Percentiles rank a stretch among this genome's conserved stretches.
Evolutionary conservation across 169 alveolate genomes (phyloP).

Genomic region (Plasmodium blacklocki): DNA sequence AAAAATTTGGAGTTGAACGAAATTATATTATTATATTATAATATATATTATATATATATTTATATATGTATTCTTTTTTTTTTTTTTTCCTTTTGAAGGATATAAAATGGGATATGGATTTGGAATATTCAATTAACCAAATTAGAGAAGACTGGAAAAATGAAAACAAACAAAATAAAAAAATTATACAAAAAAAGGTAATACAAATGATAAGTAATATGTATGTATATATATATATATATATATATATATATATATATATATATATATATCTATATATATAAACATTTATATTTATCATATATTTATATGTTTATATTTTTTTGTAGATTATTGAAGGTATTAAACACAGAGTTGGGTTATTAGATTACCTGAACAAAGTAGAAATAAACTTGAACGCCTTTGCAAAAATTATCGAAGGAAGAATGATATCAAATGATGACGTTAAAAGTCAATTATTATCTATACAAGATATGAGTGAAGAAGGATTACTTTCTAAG

Average conservation of each 20-base stretch:
- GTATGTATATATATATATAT: not conserved
- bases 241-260: not conserved
- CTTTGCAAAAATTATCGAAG: constrained; percentile 71
- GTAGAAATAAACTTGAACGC: constrained; percentile 66
- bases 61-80: not conserved
- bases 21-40: not conserved
- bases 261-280: not conserved
- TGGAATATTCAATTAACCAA: constrained; percentile 66
- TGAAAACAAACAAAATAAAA: constrained; percentile 65
- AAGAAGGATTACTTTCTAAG: constrained; percentile 31
- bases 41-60: not conserved
- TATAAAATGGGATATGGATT: constrained; percentile 69
- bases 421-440: constrained; percentile 72
- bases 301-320: not conserved
- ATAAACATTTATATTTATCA: not conserved
- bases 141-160: constrained; percentile 68
- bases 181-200: constrained; percentile 66
- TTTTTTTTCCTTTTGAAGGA: constrained; percentile 28
- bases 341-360: constrained; percentile 55
- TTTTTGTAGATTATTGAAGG: constrained; percentile 56
- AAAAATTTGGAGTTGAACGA: not conserved
- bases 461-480: constrained; percentile 63
- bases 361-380: constrained; percentile 46
- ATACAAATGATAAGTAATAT: constrained; percentile 34
- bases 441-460: constrained; percentile 67